A percentile compares a stretch with the other conserved stretches of the same genome.
Conservation (phyloP, 345 rosid genomes). For the Populus nigra region DNA sequence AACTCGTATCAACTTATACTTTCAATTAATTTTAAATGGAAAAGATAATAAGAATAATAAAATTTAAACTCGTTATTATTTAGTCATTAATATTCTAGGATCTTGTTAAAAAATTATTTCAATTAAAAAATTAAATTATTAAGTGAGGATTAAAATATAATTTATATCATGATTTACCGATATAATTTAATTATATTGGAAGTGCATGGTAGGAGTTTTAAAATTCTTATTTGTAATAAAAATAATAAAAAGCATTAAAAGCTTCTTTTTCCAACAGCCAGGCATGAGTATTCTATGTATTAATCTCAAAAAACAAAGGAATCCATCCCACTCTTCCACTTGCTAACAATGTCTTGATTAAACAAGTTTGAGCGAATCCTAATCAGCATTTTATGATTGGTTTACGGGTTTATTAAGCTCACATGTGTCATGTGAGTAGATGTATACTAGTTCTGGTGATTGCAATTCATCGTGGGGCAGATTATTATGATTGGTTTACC, state of each 20-base stretch:
- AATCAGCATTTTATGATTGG: not conserved
- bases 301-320: constrained; percentile 1
- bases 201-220: not conserved
- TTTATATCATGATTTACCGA: too few relatives aligned
- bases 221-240: not conserved
- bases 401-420: not conserved
- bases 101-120: rapidly evolving
- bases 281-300: not conserved
- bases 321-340: constrained; percentile 13
- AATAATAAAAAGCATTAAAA: not conserved
- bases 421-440: not conserved
- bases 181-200: not conserved
- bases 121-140: too few relatives aligned
- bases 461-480: too few relatives aligned
- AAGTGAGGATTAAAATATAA: too few relatives aligned
- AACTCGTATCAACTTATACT: too few relatives aligned
- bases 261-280: constrained; percentile 18
- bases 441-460: not conserved
- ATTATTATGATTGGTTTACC: too few relatives aligned
- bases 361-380: not conserved
- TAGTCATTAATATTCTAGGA: too few relatives aligned
- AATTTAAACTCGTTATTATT: too few relatives aligned
- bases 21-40: too few relatives aligned
- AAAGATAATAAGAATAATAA: too few relatives aligned
- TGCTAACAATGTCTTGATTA: not conserved